These are phyloP conservation scores for Datisca glomerata DNA, from an alignment of 306 rosid species.

Conservation along the genomic window DNA sequence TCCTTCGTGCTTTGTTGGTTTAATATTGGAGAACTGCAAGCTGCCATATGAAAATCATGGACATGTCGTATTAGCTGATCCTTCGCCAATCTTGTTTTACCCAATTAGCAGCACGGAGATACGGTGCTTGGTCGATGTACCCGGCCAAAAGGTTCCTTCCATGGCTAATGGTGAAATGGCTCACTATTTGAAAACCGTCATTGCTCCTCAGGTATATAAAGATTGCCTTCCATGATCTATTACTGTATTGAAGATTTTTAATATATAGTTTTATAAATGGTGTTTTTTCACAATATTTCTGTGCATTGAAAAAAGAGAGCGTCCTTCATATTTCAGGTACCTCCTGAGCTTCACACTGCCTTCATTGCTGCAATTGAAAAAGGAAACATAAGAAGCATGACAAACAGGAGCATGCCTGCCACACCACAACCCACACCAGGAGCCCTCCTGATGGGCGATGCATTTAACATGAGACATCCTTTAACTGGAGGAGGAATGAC, in stretches of 20 bases:
- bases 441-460: slow-evolving; percentile 22
- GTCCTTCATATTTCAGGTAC: slow-evolving; percentile 12
- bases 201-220: slow-evolving; percentile 69
- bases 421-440: slow-evolving; percentile 18
- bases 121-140: slow-evolving; percentile 57
- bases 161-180: slow-evolving; percentile 49
- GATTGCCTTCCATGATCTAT: background rate
- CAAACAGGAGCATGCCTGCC: slow-evolving; percentile 20
- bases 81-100: slow-evolving; percentile 49
- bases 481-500: slow-evolving; percentile 26
- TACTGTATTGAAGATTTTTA: background rate
- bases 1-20: slow-evolving; percentile 53
- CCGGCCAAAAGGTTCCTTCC: slow-evolving; percentile 54
- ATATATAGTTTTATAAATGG: background rate
- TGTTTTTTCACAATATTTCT: background rate
- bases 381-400: slow-evolving; percentile 16
- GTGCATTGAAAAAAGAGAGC: background rate
- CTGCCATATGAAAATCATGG: slow-evolving; percentile 54
- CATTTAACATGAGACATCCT: slow-evolving; percentile 26
- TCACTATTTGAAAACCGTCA: slow-evolving; percentile 38
- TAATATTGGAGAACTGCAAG: slow-evolving; percentile 36
- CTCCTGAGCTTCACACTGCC: slow-evolving; percentile 10
- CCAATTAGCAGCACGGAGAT: slow-evolving; percentile 54
- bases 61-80: slow-evolving; percentile 49
- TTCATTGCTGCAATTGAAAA: slow-evolving; percentile 14